phyloP scores from a whole-genome alignment of 2,329 filamentous ascomycete genomes.

The Colletotrichum sp. region DNA sequence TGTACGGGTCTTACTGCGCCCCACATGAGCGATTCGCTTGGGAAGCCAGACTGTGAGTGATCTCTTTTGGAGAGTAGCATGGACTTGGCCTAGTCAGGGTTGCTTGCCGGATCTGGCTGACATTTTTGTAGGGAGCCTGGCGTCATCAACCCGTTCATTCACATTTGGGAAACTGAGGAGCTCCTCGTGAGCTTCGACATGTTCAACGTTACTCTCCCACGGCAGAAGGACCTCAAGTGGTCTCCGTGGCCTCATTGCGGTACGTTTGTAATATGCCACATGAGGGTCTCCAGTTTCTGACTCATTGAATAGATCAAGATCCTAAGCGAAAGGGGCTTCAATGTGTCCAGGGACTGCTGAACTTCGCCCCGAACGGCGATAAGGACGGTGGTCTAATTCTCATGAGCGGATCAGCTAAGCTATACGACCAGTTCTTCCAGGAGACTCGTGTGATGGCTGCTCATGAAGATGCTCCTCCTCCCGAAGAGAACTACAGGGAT shows the following conservation, averaged over 20 bases:
- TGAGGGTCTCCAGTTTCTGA: not conserved
- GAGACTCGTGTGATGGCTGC: slow-evolving; percentile 15
- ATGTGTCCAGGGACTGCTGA: slow-evolving; percentile 47
- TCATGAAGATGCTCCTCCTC: slow-evolving; percentile 27
- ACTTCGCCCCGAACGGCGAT: slow-evolving; percentile 47
- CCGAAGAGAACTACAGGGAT: slow-evolving; percentile 28
- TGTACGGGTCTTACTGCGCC: slow-evolving; percentile 43
- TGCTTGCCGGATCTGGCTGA: not conserved
- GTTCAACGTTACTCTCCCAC: slow-evolving; percentile 46
- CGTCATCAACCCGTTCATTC: slow-evolving; percentile 43
- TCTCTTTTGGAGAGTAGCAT: too few species aligned
- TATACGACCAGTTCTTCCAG: slow-evolving; percentile 49
- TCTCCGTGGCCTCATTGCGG: slow-evolving; percentile 6
- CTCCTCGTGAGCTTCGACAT: slow-evolving; percentile 31
- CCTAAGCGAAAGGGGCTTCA: slow-evolving; percentile 27
- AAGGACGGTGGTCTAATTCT: slow-evolving; percentile 52
- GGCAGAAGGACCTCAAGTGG: slow-evolving; percentile 16
- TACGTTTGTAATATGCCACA: not conserved
- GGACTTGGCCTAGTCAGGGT: not conserved
- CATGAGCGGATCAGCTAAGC: slow-evolving; percentile 44
- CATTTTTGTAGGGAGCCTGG: slow-evolving; percentile 32
- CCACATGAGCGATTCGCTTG: slow-evolving; percentile 48
- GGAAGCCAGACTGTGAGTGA: slow-evolving; percentile 39
- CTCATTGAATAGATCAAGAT: slow-evolving; percentile 35
- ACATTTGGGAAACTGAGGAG: slow-evolving; percentile 40